Base-by-base conservation (phyloP, 23 red algal species). In the Cyanidiococcus yangmingshanensis region DNA sequence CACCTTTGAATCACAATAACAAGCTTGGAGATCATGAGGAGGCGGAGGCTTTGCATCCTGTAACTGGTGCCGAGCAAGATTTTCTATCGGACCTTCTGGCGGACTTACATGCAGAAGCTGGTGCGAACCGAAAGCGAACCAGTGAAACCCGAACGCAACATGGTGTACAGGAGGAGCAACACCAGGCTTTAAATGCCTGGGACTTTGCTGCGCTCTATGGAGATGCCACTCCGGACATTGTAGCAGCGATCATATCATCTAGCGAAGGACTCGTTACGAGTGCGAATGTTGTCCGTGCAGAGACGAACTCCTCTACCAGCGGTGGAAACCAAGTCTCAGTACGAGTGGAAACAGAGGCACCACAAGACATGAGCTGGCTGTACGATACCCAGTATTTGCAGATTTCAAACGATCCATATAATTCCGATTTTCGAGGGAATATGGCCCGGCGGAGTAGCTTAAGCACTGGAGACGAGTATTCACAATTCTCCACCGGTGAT, bases 181-280 rank as follows among this genome's bases (percentile, higher is more conserved):
- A 71, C 27, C 63, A 71, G 3, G 7, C 63, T 25, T 29, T 35
- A 7, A 71, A 71, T 29, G 63, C 63, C 16, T 71, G 63, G 63
- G 63, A 71, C 32, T 71, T 71, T 71, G 63, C 63, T 2, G 32
- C 21, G 15, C 63, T 71, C 7, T 71, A 71, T 29, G 63, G 63
- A 7, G 63, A 71, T 35, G 63, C 63, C 63, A 71, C 63, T 29
- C 63, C 63, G 7, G 63, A 71, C 27, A 12, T 71, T 7, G 63
- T 35, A 3, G 63, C 63, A 3, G 63, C 63, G 63, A 25, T 71
- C 7, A 35, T 35, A 3, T 35, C 32, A 35, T 25, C 63, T 3
- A 71, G 63, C 27, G 63, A 54, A 21, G 45, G 45, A 7, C 45
- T 54, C 21, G 45, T 54, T 15, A 7, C 45, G 45, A 21, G 21